A percentile compares a stretch with the other conserved stretches of the same genome.
These are phyloP conservation scores for Macrocybe gigantea DNA, from an alignment of 768 basidiomycete species.

Conservation along the genomic window DNA sequence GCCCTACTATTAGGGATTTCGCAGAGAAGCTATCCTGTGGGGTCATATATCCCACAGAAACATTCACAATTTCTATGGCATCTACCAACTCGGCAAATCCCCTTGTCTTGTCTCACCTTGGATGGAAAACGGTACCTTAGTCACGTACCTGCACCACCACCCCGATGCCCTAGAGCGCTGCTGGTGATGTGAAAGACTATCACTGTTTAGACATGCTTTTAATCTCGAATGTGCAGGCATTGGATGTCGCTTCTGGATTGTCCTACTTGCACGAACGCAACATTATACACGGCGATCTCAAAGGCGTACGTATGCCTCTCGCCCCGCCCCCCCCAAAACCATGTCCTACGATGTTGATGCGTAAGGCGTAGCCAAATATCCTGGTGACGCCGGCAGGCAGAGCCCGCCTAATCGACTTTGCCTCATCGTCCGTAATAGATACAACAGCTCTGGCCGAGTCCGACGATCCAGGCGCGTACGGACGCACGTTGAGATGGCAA, in stretches of 20 bases:
- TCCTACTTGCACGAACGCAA: constrained; percentile 26
- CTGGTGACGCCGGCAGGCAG: constrained; percentile 16
- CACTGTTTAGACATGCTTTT: constrained; percentile 5
- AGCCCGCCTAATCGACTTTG: constrained; percentile 22
- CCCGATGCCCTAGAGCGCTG: constrained; percentile 11
- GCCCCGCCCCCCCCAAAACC: no score
- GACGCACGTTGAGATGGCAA: constrained; percentile 20
- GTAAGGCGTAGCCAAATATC: constrained; percentile 15
- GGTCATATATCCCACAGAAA: not conserved
- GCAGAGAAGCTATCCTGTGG: not conserved
- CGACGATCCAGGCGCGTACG: constrained; percentile 6
- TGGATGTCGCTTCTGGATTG: constrained; percentile 26
- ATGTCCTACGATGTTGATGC: constrained; percentile 29
- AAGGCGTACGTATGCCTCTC: constrained; percentile 23
- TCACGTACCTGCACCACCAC: constrained; percentile 13
- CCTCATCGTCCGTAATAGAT: constrained; percentile 17
- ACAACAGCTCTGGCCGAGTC: constrained; percentile 10
- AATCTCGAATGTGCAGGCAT: constrained; percentile 17
- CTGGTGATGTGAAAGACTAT: constrained; percentile 13
- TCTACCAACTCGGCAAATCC: constrained; percentile 13
- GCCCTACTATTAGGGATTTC: not conserved
- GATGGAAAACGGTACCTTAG: constrained; percentile 31
- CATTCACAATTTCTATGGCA: not conserved
- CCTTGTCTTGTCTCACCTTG: constrained; percentile 28
- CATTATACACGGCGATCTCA: constrained; percentile 44